Evolutionary conservation across 306 rosid genomes (phyloP).

Genomic region (Quercus dentata): DNA sequence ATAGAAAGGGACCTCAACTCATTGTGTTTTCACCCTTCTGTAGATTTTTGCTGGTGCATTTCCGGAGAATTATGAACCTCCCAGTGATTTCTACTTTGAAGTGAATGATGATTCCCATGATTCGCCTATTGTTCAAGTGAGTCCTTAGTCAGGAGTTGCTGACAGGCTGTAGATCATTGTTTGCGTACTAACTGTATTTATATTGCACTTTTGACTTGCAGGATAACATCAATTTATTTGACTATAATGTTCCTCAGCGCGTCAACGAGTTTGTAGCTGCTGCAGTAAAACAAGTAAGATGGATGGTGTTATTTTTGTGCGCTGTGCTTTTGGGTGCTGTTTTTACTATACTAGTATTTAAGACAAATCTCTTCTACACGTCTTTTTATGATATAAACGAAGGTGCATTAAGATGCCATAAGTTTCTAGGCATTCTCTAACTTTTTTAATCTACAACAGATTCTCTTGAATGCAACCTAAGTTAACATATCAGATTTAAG

Average conservation of each 20-base stretch:
- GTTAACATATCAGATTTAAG: background rate
- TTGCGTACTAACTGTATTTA: background rate
- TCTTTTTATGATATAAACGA: background rate
- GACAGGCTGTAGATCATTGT: too few relatives aligned
- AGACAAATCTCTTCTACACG: background rate
- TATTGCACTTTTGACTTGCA: constrained; percentile 5
- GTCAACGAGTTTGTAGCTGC: constrained; percentile 52
- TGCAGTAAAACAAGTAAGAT: constrained; percentile 47
- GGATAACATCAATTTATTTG: constrained; percentile 46
- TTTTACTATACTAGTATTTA: background rate
- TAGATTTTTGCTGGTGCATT: constrained; percentile 58
- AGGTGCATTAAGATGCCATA: background rate
- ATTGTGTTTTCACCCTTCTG: background rate
- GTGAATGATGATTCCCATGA: constrained; percentile 29
- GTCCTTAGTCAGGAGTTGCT: too few relatives aligned
- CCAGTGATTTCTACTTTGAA: constrained; percentile 51
- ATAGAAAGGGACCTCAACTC: background rate
- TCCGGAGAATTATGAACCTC: constrained; percentile 57
- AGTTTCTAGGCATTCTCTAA: background rate
- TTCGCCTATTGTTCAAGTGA: constrained; percentile 51
- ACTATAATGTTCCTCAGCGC: constrained; percentile 54
- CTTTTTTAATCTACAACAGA: background rate
- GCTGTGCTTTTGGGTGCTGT: background rate
- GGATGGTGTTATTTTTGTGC: background rate
- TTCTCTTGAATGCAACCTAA: background rate